A percentile compares a stretch with the other conserved stretches of the same genome.
phyloP scores from a whole-genome alignment of 495 filamentous ascomycete species.

The Trichoderma erinaceum region DNA sequence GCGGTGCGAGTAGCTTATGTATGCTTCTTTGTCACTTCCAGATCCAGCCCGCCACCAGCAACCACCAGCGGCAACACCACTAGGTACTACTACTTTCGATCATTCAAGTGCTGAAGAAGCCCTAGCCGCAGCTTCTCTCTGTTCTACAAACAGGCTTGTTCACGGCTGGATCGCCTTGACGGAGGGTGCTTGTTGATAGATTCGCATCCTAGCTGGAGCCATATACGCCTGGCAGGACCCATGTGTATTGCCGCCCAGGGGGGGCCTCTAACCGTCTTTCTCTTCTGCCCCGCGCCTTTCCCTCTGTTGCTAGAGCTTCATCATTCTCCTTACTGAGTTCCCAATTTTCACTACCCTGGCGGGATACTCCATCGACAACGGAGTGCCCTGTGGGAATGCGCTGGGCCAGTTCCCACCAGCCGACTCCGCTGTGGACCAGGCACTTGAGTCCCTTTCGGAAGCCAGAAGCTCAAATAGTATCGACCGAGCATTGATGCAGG shows the following conservation, averaged over 20 bases:
- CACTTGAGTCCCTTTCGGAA: constrained; percentile 9
- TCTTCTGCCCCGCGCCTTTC: constrained; percentile 11
- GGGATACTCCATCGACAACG: constrained; percentile 6
- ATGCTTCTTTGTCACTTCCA: constrained; percentile 3
- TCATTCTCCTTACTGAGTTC: not conserved
- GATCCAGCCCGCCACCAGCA: constrained; percentile 5
- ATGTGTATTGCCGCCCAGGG: constrained; percentile 12
- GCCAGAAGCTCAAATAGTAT: constrained; percentile 6
- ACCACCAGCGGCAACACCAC: not conserved
- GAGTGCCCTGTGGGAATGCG: constrained; percentile 13
- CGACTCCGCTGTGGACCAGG: constrained; percentile 13
- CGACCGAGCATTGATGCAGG: constrained; percentile 10
- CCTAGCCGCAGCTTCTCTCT: not conserved
- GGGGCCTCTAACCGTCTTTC: constrained; percentile 10
- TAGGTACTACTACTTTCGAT: not conserved
- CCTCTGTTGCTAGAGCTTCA: constrained; percentile 8
- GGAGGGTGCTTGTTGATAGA: not conserved
- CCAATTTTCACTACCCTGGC: constrained; percentile 4
- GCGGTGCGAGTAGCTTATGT: not conserved
- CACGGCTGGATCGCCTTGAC: not conserved
- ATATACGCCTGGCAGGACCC: constrained; percentile 8
- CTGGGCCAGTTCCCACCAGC: constrained; percentile 11
- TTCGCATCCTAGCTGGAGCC: constrained; percentile 1
- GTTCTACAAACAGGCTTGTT: not conserved
- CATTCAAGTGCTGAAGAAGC: not conserved